Evolutionary conservation across 257 asterid genomes (phyloP).

Genomic region (Solanum chilense): DNA sequence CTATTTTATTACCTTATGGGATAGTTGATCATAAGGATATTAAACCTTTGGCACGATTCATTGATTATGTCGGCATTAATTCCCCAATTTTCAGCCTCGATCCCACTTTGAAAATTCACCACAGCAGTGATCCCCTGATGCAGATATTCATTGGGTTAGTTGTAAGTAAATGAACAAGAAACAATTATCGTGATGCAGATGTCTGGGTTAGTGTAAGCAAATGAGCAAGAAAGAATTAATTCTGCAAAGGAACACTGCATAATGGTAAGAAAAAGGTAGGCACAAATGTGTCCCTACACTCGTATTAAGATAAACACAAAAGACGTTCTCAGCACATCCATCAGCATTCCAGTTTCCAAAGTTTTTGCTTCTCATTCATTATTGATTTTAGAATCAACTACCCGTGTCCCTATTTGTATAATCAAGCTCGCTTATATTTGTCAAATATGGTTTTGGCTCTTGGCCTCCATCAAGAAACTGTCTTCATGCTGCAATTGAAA

Average conservation of each 20-base stretch:
- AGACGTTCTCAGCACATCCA: not conserved
- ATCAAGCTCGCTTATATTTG: not conserved
- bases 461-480: not conserved
- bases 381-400: not conserved
- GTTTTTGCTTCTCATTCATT: not conserved
- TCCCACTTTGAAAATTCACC: constrained; percentile 79
- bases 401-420: not conserved
- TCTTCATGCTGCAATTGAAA: not conserved
- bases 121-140: constrained; percentile 90
- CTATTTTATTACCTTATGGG: constrained; percentile 59
- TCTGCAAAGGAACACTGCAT: not conserved
- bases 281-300: not conserved
- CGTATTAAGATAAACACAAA: not conserved
- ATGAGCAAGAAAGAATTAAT: constrained; percentile 1
- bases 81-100: constrained; percentile 93
- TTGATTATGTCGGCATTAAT: constrained; percentile 51
- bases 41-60: constrained; percentile 64
- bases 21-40: constrained; percentile 82
- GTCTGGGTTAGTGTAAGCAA: not conserved
- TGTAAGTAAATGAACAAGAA: constrained; percentile 9
- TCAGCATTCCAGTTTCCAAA: not conserved
- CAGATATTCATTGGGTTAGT: constrained; percentile 23
- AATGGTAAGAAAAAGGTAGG: not conserved
- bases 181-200: not conserved
- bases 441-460: not conserved